These are phyloP conservation scores for Neckera pumila DNA, from an alignment of 225 moss, liverwort and hornwort genomes.

Conservation along the genomic window DNA sequence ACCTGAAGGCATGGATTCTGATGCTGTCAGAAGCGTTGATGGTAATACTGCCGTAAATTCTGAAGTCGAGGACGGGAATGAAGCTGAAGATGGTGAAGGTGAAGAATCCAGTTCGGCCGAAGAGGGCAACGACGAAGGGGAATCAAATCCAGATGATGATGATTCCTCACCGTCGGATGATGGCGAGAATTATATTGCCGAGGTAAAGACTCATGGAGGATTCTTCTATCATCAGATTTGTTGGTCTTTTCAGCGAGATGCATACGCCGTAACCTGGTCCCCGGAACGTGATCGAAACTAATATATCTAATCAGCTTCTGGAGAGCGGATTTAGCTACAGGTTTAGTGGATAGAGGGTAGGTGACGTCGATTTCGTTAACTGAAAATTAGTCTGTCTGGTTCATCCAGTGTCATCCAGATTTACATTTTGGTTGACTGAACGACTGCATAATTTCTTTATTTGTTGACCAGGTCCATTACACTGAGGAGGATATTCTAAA, in stretches of 20 bases:
- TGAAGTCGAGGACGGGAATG: slow-evolving; percentile 7
- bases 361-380: not conserved
- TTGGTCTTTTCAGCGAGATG: not conserved
- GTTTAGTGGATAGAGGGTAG: not conserved
- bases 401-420: not conserved
- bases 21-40: not conserved
- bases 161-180: slow-evolving; percentile 19
- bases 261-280: not conserved
- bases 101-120: slow-evolving; percentile 25
- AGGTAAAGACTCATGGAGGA: slow-evolving; percentile 7
- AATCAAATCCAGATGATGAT: slow-evolving; percentile 24
- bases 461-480: slow-evolving; percentile 35
- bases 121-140: slow-evolving; percentile 17
- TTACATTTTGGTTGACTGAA: not conserved
- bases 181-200: slow-evolving; percentile 10
- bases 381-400: not conserved
- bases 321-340: not conserved
- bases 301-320: not conserved
- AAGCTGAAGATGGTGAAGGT: slow-evolving; percentile 19
- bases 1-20: not conserved
- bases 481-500: slow-evolving; percentile 56
- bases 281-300: not conserved
- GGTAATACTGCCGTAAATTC: not conserved
- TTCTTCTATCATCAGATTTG: not conserved
- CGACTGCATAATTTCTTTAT: not conserved